Base-by-base conservation (phyloP, 257 asterid genomes). In the Galeopsis tetrahit region DNA sequence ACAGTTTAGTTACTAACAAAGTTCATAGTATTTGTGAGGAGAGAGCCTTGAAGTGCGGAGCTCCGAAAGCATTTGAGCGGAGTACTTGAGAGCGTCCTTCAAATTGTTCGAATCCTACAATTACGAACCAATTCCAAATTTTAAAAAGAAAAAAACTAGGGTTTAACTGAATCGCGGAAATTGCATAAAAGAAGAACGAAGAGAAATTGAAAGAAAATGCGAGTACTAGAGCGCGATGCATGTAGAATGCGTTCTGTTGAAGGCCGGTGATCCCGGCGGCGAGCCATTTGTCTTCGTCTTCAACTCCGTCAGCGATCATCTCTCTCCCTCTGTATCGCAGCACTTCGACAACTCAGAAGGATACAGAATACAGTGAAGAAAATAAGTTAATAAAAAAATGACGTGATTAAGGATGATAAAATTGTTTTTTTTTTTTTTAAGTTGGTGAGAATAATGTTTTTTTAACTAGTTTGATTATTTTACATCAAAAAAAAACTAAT, bases 51-150 rank as follows among this genome's bases (percentile, higher is more conserved):
- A 92, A 73, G 99, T 95, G 73, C 99, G 95, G 56, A 95, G 99
- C 86, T 95, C 99, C 66, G 98, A 92, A 7, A 95, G 93, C 99
- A 95, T 92, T 95, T 92, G 99, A 67, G 99, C 98, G 0, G 99
- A 95, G 77, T 84, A 95, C 80, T 91, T 95, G 73, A 95, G 89
- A 55, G 97, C 98, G 52, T 95, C 99, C 86, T 92, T 92, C 79
- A 95, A 75, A 92, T 95, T 92, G 81, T 85, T 91, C 15, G 97
- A 91, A 74, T 95, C 99, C 99, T 95, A 62, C 70, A 14, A 81
- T 31, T 67, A 2, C 35, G 70, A 21, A 61, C 43, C 66, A 73
- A 71, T 56, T 7, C 52, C 40, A 63, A 79, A 73, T 58, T 65
- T 63, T 10, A 0, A 44, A 44, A 5, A 0, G 11, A 64, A 46